Evolutionary conservation across 768 basidiomycete species (phyloP), one percentile per base, ranked within the genome.

Genomic region (Collybia sordida): DNA sequence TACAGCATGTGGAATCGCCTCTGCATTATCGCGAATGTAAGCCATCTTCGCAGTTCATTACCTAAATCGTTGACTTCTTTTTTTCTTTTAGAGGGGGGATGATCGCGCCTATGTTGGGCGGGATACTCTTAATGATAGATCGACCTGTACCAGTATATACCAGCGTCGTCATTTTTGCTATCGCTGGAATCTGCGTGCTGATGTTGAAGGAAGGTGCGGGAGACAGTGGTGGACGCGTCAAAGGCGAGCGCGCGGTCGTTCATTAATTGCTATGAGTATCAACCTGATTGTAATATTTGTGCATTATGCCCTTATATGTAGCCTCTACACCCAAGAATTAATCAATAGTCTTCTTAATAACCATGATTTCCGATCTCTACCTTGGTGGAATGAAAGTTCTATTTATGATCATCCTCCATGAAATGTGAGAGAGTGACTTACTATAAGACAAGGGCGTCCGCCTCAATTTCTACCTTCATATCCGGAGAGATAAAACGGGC

Each of bases 1-100:
- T 22, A 93, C 92, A 0, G 93, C 92, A 0, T 87, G 88, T 59
- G 93, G 93, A 0, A 86, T 90, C 45, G 92, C 93, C 0, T 91
- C 90, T 3, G 92, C 91, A 8, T 66, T 95, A 1, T 93, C 88
- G 1, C 77, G 93, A 65, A 83, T 94, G 86, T 92, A 60, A 45
- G 86, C 74, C 18, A 21, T 45, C 38, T 21, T 45, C 38, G 28
- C 35, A 28, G 14, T 31, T 45, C 37, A 35, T 28, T 17, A 1
- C 18, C 12, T 38, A 31, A n/a, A 7, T 31, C 38, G 35, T 35
- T 47, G n/a, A 52, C 42, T 49, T 27, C 18, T 31, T 22, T 27
- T 42, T 41, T 40, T 36, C 43, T 59, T 9, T 9, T 69, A 93
- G 91, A 65, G 89, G 91, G 6, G 92, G 92, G 4, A 93, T 94